These are phyloP conservation scores for Colletotrichum simmondsii DNA, from an alignment of 2,329 filamentous ascomycete species.

Conservation along the genomic window DNA sequence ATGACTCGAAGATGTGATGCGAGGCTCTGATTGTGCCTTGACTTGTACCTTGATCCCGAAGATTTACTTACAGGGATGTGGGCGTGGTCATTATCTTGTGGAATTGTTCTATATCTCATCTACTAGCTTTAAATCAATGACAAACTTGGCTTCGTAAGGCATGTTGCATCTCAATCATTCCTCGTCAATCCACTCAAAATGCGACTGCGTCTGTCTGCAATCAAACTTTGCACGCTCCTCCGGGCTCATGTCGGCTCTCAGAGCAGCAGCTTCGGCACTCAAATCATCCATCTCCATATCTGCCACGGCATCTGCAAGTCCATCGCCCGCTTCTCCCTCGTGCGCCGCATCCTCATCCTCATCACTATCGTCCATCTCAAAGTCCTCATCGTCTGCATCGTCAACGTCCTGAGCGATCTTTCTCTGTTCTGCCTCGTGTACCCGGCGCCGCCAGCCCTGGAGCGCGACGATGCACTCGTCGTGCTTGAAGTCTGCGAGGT, in stretches of 20 bases:
- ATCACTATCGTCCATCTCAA: constrained; percentile 11
- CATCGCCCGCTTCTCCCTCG: neutral
- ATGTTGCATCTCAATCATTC: neutral
- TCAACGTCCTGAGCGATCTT: constrained; percentile 11
- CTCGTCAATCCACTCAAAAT: constrained; percentile 23
- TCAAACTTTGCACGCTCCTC: constrained; percentile 26
- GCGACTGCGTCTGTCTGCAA: neutral
- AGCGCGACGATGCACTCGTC: constrained; percentile 27
- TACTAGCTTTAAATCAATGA: neutral
- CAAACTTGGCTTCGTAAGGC: neutral
- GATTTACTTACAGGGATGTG: neutral
- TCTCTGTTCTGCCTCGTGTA: neutral
- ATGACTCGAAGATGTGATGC: neutral
- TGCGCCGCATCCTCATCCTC: constrained; percentile 14
- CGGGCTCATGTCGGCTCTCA: constrained; percentile 22
- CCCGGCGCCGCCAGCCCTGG: constrained; percentile 15
- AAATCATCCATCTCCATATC: constrained; percentile 31
- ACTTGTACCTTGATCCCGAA: neutral
- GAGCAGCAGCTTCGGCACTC: constrained; percentile 16
- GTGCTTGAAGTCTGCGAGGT: constrained; percentile 4
- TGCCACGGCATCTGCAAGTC: constrained; percentile 22
- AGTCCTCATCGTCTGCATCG: constrained; percentile 28
- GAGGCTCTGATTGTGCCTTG: too few species aligned
- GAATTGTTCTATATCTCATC: neutral
- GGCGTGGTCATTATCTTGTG: neutral